Evolutionary conservation across 2,329 filamentous ascomycete species (phyloP).

Genomic region (Verticillium nubilum): DNA sequence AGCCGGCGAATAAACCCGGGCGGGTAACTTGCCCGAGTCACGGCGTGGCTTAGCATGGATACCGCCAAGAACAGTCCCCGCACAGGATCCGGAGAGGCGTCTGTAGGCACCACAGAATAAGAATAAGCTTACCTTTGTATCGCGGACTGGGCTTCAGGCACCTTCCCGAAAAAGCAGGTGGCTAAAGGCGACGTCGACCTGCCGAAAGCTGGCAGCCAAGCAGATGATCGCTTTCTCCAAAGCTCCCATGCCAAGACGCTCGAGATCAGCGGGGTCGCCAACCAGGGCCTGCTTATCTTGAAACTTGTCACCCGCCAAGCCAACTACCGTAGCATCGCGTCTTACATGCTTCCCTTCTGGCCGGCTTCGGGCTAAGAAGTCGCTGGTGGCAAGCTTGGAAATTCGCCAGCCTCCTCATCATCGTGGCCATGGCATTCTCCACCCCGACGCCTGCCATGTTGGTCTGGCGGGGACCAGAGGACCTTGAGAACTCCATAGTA

Average conservation of each 20-base stretch:
- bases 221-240: background rate
- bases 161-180: constrained; percentile 2
- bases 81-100: background rate
- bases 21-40: background rate
- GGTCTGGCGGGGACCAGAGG: background rate
- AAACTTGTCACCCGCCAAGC: constrained; percentile 2
- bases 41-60: background rate
- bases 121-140: background rate
- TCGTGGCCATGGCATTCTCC: constrained; percentile 3
- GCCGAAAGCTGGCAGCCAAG: constrained; percentile 2
- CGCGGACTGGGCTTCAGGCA: background rate
- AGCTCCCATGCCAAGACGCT: background rate
- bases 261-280: constrained; percentile 1
- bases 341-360: constrained; percentile 3
- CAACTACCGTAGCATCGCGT: background rate
- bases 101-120: background rate
- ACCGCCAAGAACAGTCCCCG: background rate
- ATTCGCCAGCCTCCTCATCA: constrained; percentile 4
- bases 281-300: constrained; percentile 5
- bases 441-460: background rate
- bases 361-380: background rate
- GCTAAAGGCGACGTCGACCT: background rate
- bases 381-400: background rate
- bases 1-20: background rate
- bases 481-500: background rate